Conservation (phyloP, 768 basidiomycete genomes). For the Trametes sanguinea region DNA sequence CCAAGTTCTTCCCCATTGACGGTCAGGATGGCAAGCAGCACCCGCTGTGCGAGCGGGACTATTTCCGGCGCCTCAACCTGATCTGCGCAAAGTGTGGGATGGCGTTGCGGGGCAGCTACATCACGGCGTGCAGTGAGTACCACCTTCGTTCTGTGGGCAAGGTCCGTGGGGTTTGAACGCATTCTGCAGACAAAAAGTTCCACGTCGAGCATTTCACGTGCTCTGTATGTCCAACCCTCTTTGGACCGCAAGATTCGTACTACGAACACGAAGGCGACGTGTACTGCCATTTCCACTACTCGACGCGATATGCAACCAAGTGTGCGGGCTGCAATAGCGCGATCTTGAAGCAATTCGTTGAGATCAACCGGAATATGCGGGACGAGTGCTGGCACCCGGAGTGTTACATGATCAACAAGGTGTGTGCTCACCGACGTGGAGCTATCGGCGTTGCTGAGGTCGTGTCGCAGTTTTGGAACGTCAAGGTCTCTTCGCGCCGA, state of each 20-base stretch:
- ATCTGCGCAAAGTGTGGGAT: conserved; percentile 96
- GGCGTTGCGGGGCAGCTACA: conserved; percentile 95
- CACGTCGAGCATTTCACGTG: conserved; percentile 99
- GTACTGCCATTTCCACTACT: conserved; percentile 99
- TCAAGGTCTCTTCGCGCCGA: conserved; percentile 81
- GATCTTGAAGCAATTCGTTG: conserved; percentile 98
- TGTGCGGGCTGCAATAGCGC: conserved; percentile 97
- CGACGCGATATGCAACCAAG: conserved; percentile 96
- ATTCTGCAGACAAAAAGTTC: conserved; percentile 89
- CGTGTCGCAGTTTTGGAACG: conserved; percentile 91
- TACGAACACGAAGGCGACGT: conserved; percentile 99
- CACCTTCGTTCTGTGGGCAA: conserved; percentile 3
- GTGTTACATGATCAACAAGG: conserved; percentile 99
- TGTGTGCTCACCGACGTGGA: conserved; percentile 33
- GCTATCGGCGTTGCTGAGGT: not conserved
- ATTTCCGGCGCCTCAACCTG: conserved; percentile 92
- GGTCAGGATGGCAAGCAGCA: conserved; percentile 85
- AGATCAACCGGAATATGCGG: conserved; percentile 96
- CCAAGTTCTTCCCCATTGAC: conserved; percentile 99
- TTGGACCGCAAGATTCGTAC: conserved; percentile 98
- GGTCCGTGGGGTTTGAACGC: not conserved
- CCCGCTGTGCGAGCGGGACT: conserved; percentile 98
- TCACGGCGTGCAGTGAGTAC: conserved; percentile 94
- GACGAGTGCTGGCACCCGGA: conserved; percentile 99
- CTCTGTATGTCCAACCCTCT: conserved; percentile 92